phyloP scores from a whole-genome alignment of 257 asterid species.

The Mentha longifolia region DNA sequence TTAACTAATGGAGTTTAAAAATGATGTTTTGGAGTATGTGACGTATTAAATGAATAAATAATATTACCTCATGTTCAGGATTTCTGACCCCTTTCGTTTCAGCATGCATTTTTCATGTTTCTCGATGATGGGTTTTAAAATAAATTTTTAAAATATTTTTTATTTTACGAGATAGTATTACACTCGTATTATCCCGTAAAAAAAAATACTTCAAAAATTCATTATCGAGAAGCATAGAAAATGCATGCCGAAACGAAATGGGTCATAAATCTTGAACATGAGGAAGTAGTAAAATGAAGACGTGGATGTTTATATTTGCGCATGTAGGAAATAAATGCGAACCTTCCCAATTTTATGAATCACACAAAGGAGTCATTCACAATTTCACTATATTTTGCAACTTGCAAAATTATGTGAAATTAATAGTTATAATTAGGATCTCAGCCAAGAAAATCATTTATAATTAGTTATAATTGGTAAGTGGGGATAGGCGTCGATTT shows the following conservation, averaged over 20 bases:
- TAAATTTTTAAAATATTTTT: too few species aligned
- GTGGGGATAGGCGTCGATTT: not conserved
- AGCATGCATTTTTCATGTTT: too few species aligned
- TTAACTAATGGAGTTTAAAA: not conserved
- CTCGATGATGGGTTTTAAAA: too few species aligned
- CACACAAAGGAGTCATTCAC: not conserved
- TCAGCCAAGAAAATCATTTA: not conserved
- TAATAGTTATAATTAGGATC: not conserved
- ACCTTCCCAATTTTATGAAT: constrained; percentile 1
- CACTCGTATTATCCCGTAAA: too few species aligned
- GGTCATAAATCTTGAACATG: too few species aligned
- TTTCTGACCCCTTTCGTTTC: too few species aligned
- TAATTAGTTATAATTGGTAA: not conserved
- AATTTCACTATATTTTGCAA: not conserved
- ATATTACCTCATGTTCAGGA: too few species aligned
- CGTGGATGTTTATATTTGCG: not conserved
- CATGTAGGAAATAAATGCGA: not conserved
- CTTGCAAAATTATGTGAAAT: not conserved
- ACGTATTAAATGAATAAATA: too few species aligned
- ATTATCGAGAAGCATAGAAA: too few species aligned
- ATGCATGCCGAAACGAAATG: too few species aligned
- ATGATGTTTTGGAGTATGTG: not conserved
- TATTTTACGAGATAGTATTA: too few species aligned
- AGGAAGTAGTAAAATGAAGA: not conserved
- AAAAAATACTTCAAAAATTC: too few species aligned